A percentile compares a stretch with the other conserved stretches of the same genome.
Conservation (phyloP, 257 asterid genomes). For the Fraxinus anomala region DNA sequence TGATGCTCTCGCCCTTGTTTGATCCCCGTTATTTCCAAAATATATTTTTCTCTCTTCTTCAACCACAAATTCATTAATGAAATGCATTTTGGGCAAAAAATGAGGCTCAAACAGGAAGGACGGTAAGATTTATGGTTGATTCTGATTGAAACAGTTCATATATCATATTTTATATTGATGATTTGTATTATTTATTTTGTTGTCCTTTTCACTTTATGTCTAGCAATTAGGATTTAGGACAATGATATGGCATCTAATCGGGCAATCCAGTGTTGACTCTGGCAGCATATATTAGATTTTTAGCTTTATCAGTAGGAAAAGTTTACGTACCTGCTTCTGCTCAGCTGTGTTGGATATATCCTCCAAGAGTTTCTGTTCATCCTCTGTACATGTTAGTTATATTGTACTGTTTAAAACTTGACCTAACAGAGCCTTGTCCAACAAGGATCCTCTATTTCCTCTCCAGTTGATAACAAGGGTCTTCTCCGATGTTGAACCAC, state of each 20-base stretch:
- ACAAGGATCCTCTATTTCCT: neutral
- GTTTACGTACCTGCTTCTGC: neutral
- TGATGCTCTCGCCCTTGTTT: neutral
- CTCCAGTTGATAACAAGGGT: too few species aligned
- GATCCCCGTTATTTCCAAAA: too few species aligned
- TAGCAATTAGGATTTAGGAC: neutral
- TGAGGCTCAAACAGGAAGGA: too few species aligned
- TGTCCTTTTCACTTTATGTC: neutral
- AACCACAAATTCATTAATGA: too few species aligned
- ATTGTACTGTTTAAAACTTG: neutral
- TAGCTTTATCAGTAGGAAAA: neutral
- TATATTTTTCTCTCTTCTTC: too few species aligned
- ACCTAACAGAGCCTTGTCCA: neutral
- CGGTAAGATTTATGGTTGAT: neutral
- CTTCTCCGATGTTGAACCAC: neutral
- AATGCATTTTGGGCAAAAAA: too few species aligned
- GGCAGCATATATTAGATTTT: too few species aligned
- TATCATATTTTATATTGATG: neutral
- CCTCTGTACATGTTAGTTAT: conserved; percentile 15
- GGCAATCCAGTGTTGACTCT: neutral
- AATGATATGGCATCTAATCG: neutral
- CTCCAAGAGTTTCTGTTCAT: neutral
- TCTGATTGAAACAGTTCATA: neutral
- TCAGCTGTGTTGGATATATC: conserved; percentile 5
- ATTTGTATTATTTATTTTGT: conserved; percentile 3